These are phyloP conservation scores for Eragrostis tef DNA, from an alignment of 202 grass and related monocot genomes.

Conservation along the genomic window DNA sequence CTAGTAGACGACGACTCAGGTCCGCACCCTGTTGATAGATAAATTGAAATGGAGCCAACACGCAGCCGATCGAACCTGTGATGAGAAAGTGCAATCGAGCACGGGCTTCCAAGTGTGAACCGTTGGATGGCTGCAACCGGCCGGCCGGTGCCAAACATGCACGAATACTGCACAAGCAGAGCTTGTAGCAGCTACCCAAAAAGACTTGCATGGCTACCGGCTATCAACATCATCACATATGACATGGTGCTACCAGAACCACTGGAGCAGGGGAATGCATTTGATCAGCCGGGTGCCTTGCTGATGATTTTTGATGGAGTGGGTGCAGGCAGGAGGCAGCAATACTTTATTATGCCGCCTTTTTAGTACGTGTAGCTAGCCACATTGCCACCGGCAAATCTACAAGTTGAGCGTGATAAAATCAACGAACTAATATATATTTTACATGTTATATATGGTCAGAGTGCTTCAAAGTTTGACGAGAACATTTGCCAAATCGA, in stretches of 20 bases:
- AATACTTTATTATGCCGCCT: background rate
- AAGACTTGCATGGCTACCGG: background rate
- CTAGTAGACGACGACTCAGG: background rate
- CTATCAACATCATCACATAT: background rate
- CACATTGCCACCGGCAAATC: no score
- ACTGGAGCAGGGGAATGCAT: background rate
- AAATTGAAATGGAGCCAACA: background rate
- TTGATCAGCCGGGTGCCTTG: background rate
- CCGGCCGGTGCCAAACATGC: slow-evolving; percentile 28
- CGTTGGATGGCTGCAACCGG: background rate
- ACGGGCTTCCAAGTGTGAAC: slow-evolving; percentile 9
- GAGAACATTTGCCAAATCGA: no score
- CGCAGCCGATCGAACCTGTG: no score
- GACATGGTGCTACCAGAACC: background rate
- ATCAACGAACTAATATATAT: no score
- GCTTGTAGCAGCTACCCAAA: background rate
- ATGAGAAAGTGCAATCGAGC: background rate
- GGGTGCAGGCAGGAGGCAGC: background rate
- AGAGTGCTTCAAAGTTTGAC: no score
- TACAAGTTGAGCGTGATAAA: no score
- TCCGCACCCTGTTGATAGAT: background rate
- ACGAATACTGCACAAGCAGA: slow-evolving; percentile 35
- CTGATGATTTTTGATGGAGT: background rate
- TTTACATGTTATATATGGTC: no score
- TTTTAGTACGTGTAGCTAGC: no score